A percentile compares a stretch with the other conserved stretches of the same genome.
These are phyloP conservation scores for Psilocybe cubensis DNA, from an alignment of 768 basidiomycete genomes.

Conservation along the genomic window DNA sequence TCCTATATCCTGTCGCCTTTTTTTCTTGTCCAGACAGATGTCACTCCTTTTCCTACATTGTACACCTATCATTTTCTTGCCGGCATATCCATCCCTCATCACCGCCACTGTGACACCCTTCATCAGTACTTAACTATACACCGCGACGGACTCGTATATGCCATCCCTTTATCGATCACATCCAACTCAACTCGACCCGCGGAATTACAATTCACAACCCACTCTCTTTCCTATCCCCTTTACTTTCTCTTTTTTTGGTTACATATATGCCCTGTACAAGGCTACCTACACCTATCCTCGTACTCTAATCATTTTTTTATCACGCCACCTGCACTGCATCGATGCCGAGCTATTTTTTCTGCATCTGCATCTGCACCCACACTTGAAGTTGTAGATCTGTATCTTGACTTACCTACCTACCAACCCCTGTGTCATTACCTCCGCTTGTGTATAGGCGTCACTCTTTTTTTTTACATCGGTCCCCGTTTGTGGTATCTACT, in stretches of 20 bases:
- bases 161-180: background rate
- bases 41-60: constrained; percentile 8
- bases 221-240: constrained; percentile 13
- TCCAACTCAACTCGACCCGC: background rate
- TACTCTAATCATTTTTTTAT: background rate
- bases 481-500: constrained; percentile 2
- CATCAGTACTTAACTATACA: constrained; percentile 6
- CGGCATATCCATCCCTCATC: background rate
- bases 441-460: background rate
- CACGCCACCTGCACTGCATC: background rate
- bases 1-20: constrained; percentile 2
- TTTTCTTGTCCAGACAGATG: constrained; percentile 8
- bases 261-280: background rate
- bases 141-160: background rate
- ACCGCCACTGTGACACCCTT: constrained; percentile 15
- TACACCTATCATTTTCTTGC: background rate
- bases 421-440: background rate
- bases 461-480: constrained; percentile 6
- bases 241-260: constrained; percentile 11
- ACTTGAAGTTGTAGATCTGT: background rate
- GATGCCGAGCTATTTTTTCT: background rate
- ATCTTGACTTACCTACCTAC: too few relatives aligned
- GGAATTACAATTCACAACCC: background rate
- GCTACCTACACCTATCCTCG: background rate
- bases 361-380: background rate